Base-by-base conservation (phyloP, 139 green algal species). In the Picochlorum sp. region DNA sequence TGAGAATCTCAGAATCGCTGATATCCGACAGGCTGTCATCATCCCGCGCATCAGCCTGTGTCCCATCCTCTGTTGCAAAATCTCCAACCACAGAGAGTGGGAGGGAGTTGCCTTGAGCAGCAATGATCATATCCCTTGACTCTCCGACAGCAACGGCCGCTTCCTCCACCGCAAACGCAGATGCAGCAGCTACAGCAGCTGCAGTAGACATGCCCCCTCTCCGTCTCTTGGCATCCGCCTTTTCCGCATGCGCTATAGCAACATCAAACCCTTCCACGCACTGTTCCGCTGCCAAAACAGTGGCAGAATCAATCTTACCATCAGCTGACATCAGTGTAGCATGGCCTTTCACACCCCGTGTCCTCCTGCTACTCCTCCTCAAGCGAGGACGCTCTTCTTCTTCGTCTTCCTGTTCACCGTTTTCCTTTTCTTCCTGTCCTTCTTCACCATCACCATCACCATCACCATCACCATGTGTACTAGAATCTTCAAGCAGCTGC, bases 11-110 rank as follows among this genome's bases (percentile, higher is more conserved):
- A 8, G 23, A 26, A 16, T 79, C 69, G 5, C 37, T 64, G 50
- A 79, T 78, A 21, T 78, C 72, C 0, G 68, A 77, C 21, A 79
- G 23, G 2, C 30, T 60, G 21, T 41, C 56, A 38, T 73, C 57
- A 21, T 77, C 62, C 13, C 61, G 68, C 44, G 49, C 69, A 32
- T 61, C 64, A 50, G 62, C 37, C 24, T 59, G 61, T 34, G 69
- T 52, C 20, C 75, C 69, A 66, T 62, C 47, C 2, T 52, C 57
- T 34, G 14, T 56, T 4, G 49, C 61, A 56, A 32, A 38, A 24
- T 20, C 34, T 14, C 18, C 38, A 21, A 16, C 14, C 7, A 21
- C 61, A 18, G 34, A 15, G 16, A 66, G 23, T 41, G 24, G 34
- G 6, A 38, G 14, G 14, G n/a, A 16, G n/a, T 21, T 32, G 2